Conservation (phyloP, 306 rosid species). For the Sophora flavescens region DNA sequence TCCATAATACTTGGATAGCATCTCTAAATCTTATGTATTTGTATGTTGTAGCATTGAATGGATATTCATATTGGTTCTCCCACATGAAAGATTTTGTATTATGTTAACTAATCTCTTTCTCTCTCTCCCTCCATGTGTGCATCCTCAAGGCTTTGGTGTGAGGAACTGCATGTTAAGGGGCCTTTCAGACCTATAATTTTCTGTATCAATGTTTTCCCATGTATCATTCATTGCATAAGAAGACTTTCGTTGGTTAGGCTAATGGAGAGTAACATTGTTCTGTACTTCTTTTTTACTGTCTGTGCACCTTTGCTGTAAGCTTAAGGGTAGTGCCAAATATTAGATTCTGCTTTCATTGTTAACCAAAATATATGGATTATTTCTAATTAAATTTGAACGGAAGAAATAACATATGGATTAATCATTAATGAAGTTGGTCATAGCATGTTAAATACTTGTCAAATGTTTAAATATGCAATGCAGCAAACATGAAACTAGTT, state of each 20-base stretch:
- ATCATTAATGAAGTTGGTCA: slow-evolving; percentile 22
- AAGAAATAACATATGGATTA: slow-evolving; percentile 7
- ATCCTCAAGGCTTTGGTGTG: not conserved
- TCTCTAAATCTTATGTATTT: slow-evolving; percentile 11
- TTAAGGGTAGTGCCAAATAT: slow-evolving; percentile 20
- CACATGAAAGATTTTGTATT: slow-evolving; percentile 21
- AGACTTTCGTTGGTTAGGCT: slow-evolving; percentile 13
- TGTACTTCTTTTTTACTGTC: not conserved
- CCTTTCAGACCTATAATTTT: slow-evolving; percentile 15
- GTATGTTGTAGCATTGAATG: slow-evolving; percentile 47
- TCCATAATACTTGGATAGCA: slow-evolving; percentile 33
- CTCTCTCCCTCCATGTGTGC: slow-evolving; percentile 2
- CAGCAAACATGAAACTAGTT: not conserved
- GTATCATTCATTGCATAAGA: slow-evolving; percentile 24
- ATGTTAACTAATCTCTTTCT: slow-evolving; percentile 2
- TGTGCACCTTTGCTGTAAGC: slow-evolving; percentile 20
- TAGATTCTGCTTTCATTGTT: slow-evolving; percentile 18
- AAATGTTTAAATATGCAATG: not conserved
- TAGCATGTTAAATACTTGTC: slow-evolving; percentile 3
- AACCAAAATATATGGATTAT: not conserved
- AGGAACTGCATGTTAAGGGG: not conserved
- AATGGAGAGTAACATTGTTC: slow-evolving; percentile 18
- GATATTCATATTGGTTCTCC: slow-evolving; percentile 33
- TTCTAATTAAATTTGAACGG: slow-evolving; percentile 7
- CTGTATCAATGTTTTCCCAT: slow-evolving; percentile 4